Conservation (phyloP, 2,329 filamentous ascomycete genomes). For the Phaeoacremonium minimum region DNA sequence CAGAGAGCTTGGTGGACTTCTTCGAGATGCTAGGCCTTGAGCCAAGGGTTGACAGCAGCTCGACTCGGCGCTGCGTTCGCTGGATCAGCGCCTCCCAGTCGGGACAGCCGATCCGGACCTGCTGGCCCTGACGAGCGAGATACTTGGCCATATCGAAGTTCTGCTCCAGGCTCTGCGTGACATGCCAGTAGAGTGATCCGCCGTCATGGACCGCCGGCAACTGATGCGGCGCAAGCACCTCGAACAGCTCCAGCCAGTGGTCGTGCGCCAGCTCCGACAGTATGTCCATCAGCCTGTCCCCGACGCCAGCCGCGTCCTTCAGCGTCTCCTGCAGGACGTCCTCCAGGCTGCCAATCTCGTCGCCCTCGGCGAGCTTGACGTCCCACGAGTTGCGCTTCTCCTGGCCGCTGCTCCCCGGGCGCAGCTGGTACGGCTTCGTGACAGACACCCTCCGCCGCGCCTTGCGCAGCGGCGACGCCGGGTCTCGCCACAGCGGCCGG, state of each 20-base stretch:
- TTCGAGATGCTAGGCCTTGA: constrained; percentile 7
- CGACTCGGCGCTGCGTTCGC: constrained; percentile 19
- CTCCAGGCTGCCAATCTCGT: constrained; percentile 20
- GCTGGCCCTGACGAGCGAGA: not conserved
- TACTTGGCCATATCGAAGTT: constrained; percentile 21
- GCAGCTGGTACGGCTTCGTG: constrained; percentile 2
- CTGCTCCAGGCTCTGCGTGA: constrained; percentile 25
- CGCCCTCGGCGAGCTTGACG: not conserved
- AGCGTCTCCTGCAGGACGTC: constrained; percentile 17
- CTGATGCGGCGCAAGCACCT: constrained; percentile 14
- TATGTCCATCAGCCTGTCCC: constrained; percentile 7
- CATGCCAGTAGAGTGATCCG: constrained; percentile 20
- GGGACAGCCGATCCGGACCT: constrained; percentile 1
- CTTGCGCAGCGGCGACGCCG: constrained; percentile 11
- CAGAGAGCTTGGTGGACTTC: constrained; percentile 1
- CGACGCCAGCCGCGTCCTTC: constrained; percentile 2
- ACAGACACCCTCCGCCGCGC: constrained; percentile 10
- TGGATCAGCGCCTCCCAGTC: constrained; percentile 26
- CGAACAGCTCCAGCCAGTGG: constrained; percentile 32
- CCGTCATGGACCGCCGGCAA: constrained; percentile 4
- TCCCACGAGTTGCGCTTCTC: not conserved
- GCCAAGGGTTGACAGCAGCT: constrained; percentile 12
- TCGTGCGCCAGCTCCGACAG: constrained; percentile 17
- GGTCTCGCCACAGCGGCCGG: constrained; percentile 15
- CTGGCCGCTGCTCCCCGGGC: not conserved